Evolutionary conservation across 345 rosid species (phyloP), one percentile per base, ranked within the genome.

Genomic region (Citrus maxima): DNA sequence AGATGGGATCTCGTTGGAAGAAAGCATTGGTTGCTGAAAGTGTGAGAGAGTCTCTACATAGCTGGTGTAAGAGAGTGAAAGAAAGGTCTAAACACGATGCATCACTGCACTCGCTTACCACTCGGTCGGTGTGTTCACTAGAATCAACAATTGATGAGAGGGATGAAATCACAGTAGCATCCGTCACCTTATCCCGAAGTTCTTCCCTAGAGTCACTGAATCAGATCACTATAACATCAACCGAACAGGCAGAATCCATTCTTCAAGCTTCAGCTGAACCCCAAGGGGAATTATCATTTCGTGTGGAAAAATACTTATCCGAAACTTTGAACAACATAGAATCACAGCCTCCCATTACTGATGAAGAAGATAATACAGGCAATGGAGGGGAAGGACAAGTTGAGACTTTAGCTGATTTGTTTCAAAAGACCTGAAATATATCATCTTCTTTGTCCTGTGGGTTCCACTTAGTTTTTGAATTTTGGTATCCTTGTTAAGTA

Each of bases 31-130:
- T 93, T 51, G 84, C 97, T 0, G 98, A 93, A 82, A 92, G 91
- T 14, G 98, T 95, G 19, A 87, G 99, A 79, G 96, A 92, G 34
- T 95, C 99, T 2, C 97, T 95, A 56, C 99, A 93, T 75, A 92
- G 97, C 73, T 95, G 99, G 98, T 89, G 98, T 49, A 95, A 93
- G 82, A 82, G 99, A 84, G 98, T 88, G 72, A 90, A 87, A 86
- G 88, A 82, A 66, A 92, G 85, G 80, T 91, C 97, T 1, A 91
- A 89, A 83, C 88, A 88, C 2, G 90, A 86, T 35, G 80, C 87
- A 5, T 82, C 87, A 8, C n/a, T 77, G 27, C 86, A 51, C 75
- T 91, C 91, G 2, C 84, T 85, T 2, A 82, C 94, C 1, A 81
- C 94, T 32, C 87, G 96, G 75, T 95, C 98, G 19, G 90, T 90